Percentiles rank a stretch among this genome's conserved stretches.
Evolutionary conservation across 768 basidiomycete genomes (phyloP).

Genomic region (Mycena indigotica): DNA sequence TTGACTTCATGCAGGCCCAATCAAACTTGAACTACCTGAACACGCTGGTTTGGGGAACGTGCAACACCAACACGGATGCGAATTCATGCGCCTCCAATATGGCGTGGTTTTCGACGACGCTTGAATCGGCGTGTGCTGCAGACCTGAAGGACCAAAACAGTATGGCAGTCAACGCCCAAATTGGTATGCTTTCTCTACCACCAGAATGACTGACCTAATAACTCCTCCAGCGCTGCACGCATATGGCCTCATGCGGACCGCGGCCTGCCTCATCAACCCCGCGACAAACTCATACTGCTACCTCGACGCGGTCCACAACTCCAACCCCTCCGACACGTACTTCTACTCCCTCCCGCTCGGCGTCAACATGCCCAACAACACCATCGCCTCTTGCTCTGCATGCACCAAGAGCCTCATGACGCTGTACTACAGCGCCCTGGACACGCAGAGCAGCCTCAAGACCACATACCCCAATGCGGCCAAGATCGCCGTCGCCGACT

Average conservation of each 20-base stretch:
- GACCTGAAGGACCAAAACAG: slow-evolving; percentile 59
- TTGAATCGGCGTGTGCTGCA: slow-evolving; percentile 52
- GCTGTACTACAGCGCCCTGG: slow-evolving; percentile 50
- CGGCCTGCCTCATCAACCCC: slow-evolving; percentile 62
- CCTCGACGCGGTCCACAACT: slow-evolving; percentile 57
- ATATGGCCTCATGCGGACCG: slow-evolving; percentile 62
- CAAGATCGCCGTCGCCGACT: slow-evolving; percentile 45
- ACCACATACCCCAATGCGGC: slow-evolving; percentile 54
- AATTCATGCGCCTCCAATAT: slow-evolving; percentile 68
- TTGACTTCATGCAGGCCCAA: slow-evolving; percentile 52
- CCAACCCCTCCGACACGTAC: slow-evolving; percentile 69
- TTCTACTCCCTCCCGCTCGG: slow-evolving; percentile 72
- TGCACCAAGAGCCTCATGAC: slow-evolving; percentile 66
- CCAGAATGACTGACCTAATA: neutral
- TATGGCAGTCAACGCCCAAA: slow-evolving; percentile 56
- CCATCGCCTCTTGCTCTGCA: slow-evolving; percentile 57
- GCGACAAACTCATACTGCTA: slow-evolving; percentile 72
- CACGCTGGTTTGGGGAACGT: slow-evolving; percentile 75
- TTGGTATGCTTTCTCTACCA: slow-evolving; percentile 42
- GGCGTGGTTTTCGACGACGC: slow-evolving; percentile 55
- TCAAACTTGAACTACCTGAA: slow-evolving; percentile 64
- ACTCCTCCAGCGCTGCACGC: slow-evolving; percentile 54
- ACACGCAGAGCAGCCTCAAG: slow-evolving; percentile 38
- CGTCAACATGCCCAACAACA: slow-evolving; percentile 48
- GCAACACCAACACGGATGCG: slow-evolving; percentile 56